Conservation (phyloP, 208 protist species). For the Trypanosomatidae sp. region DNA sequence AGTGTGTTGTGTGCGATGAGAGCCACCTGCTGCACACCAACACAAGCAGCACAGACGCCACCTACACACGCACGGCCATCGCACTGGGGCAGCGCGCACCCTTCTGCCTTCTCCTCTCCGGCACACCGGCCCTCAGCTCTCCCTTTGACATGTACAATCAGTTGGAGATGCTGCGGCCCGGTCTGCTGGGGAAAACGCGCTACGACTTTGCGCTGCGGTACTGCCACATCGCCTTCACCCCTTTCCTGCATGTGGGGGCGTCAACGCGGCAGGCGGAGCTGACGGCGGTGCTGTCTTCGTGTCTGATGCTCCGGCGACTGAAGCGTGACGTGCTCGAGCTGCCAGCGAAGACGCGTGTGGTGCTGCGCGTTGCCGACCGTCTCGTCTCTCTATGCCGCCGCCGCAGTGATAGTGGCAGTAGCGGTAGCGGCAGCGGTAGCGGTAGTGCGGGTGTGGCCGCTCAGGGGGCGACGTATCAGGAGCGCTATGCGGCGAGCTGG, state of each 20-base stretch:
- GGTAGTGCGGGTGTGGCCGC: too few species aligned
- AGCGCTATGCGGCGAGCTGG: slow-evolving; percentile 60
- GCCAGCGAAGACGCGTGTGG: slow-evolving; percentile 58
- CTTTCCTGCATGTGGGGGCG: slow-evolving; percentile 49
- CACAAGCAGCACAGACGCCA: slow-evolving; percentile 47
- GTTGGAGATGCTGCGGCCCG: slow-evolving; percentile 54
- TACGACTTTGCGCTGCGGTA: slow-evolving; percentile 79
- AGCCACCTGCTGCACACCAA: slow-evolving; percentile 84
- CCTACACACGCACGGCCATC: slow-evolving; percentile 56
- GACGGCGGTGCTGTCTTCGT: slow-evolving; percentile 36
- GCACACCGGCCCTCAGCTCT: slow-evolving; percentile 57
- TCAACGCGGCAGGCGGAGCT: slow-evolving; percentile 51
- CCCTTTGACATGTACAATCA: slow-evolving; percentile 86
- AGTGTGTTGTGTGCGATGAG: slow-evolving; percentile 70
- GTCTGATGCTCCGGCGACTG: slow-evolving; percentile 63
- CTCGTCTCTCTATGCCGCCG: too few species aligned
- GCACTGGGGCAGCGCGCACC: slow-evolving; percentile 34
- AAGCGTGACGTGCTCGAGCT: slow-evolving; percentile 80
- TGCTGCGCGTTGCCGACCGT: slow-evolving; percentile 54
- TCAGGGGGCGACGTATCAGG: slow-evolving; percentile 45
- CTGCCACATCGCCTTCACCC: slow-evolving; percentile 47
- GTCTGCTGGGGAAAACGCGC: slow-evolving; percentile 49
- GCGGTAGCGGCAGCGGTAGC: not conserved
- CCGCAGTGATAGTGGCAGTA: too few species aligned
- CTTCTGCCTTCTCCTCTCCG: slow-evolving; percentile 74